phyloP scores from a whole-genome alignment of 169 alveolate species.

The Cystoisospora suis region DNA sequence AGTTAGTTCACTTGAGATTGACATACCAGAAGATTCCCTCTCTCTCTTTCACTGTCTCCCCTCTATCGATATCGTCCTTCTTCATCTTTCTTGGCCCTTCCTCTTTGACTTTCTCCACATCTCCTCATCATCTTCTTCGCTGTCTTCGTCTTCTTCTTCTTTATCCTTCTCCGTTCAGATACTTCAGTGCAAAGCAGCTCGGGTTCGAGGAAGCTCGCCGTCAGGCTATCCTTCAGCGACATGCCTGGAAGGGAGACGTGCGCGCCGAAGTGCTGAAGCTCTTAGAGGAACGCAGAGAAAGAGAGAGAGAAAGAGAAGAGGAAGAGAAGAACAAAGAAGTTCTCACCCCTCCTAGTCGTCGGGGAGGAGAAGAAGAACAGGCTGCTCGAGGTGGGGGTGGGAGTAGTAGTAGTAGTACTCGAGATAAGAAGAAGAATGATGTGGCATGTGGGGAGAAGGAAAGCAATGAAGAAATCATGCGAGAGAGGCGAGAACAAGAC shows the following conservation, averaged over 20 bases:
- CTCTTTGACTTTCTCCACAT: neutral
- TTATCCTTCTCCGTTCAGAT: neutral
- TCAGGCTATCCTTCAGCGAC: slow-evolving; percentile 49
- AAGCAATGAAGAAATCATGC: too few species aligned
- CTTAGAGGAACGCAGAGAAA: neutral
- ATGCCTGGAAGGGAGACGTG: slow-evolving; percentile 48
- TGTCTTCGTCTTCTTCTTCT: neutral
- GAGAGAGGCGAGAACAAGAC: too few species aligned
- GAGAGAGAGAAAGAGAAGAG: neutral
- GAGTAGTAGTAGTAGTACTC: too few species aligned
- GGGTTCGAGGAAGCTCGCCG: slow-evolving; percentile 52
- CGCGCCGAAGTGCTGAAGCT: neutral
- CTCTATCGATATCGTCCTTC: neutral
- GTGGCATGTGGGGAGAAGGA: too few species aligned
- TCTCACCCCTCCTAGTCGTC: too few species aligned
- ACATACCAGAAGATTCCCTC: too few species aligned
- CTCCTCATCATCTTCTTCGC: neutral
- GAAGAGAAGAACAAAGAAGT: too few species aligned
- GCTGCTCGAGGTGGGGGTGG: too few species aligned
- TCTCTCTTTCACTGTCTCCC: too few species aligned
- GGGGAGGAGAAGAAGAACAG: too few species aligned
- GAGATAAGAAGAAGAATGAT: too few species aligned
- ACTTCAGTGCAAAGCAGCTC: slow-evolving; percentile 42
- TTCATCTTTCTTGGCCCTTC: neutral
- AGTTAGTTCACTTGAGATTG: too few species aligned